Evolutionary conservation across 2,329 filamentous ascomycete genomes (phyloP), one percentile per base, ranked within the genome.

Genomic region (Mycocentrospora acerina): DNA sequence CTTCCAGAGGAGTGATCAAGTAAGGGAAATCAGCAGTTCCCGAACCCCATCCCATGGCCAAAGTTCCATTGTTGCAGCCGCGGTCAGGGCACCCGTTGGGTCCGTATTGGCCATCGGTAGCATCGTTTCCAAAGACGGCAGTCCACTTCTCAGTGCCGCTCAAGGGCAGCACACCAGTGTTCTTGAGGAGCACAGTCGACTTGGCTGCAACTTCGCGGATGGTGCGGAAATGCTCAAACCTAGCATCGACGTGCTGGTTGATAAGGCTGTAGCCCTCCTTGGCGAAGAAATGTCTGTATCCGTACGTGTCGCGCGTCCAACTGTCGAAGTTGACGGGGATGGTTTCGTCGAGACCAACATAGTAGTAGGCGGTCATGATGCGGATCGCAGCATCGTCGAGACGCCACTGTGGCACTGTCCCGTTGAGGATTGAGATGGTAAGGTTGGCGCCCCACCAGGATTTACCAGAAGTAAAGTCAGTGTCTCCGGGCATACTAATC

Each of bases 321-420:
- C 89, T 89, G 55, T 85, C 85, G 70, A 96, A 95, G 75, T 90
- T 97, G 66, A 87, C 82, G 1, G 76, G 75, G 16, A 75, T 69
- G 26, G 70, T 63, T 48, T 65, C 56, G 28, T 64, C 64, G 39
- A 80, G 77, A 41, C 78, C 80, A 32, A 84, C 80, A 53, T 78
- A 79, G 66, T 81, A 85, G 64, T 79, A 84, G 3, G 79, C 79
- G 35, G 81, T 74, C 69, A 88, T 75, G 50, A 87, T 95, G 55
- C 93, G 83, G 67, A 89, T 85, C 4, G 82, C 88, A 85, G 95
- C 95, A 61, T 97, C 93, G 54, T 96, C 90, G 8, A 97, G 65
- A 34, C 91, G 81, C 79, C 86, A 95, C 53, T 87, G 81, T 1
- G 91, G 88, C 22, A 97, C 73, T 1, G 90, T 95, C 24, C 90